Percentiles rank a stretch among this genome's conserved stretches.
These are phyloP conservation scores for Grosmannia serpens DNA, from an alignment of 2,329 filamentous ascomycete species.

Conservation along the genomic window DNA sequence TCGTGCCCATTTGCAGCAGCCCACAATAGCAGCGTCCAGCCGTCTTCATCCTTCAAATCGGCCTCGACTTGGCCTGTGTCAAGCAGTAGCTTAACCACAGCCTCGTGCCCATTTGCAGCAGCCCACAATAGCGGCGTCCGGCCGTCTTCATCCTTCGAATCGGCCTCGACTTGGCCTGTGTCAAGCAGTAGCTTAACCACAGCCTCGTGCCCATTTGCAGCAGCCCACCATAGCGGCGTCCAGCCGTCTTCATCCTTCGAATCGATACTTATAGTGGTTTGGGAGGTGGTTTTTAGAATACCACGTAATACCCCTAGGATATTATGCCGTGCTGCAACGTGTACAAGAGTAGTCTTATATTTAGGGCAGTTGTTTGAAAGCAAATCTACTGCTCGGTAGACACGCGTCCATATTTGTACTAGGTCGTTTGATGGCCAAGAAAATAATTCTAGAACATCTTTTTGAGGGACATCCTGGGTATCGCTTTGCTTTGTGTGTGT, in stretches of 20 bases:
- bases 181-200: background rate
- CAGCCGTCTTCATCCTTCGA: background rate
- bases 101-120: background rate
- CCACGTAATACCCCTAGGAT: background rate
- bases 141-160: background rate
- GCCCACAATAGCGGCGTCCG: background rate
- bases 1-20: too few species aligned
- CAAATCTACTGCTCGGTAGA: background rate
- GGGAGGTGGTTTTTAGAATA: background rate
- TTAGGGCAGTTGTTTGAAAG: background rate
- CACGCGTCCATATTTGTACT: background rate
- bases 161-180: background rate
- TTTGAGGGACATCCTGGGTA: background rate
- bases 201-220: background rate
- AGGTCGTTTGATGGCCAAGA: background rate
- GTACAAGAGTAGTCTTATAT: background rate
- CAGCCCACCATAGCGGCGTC: background rate
- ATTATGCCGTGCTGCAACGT: background rate
- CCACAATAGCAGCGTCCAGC: background rate
- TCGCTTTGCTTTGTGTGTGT: background rate
- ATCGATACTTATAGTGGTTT: background rate
- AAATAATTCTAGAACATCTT: background rate
- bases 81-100: background rate
- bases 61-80: background rate
- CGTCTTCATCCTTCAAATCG: background rate